Percentiles rank a stretch among this genome's conserved stretches.
Conservation (phyloP, 345 rosid genomes). For the Gossypium turneri region DNA sequence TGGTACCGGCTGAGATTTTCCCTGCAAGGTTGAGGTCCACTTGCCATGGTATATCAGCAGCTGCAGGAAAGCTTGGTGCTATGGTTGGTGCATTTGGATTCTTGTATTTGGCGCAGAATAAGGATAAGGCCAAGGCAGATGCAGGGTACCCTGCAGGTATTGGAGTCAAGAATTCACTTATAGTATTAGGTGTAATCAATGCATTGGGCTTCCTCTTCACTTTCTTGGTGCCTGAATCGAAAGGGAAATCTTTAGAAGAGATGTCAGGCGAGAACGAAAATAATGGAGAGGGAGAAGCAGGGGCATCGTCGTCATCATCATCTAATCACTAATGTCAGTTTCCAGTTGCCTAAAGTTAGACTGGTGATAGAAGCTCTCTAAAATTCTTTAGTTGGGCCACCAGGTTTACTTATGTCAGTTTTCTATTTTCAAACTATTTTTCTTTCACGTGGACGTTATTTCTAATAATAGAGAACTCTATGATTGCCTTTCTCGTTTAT, state of each 20-base stretch:
- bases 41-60: conserved; percentile 89
- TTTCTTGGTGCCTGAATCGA: conserved; percentile 85
- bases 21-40: conserved; percentile 86
- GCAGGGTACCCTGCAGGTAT: conserved; percentile 88
- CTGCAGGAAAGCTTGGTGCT: conserved; percentile 80
- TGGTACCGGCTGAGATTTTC: conserved; percentile 86
- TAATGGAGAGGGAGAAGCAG: conserved; percentile 14
- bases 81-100: conserved; percentile 88
- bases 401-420: not conserved
- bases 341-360: conserved; percentile 25
- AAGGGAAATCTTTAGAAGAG: conserved; percentile 78
- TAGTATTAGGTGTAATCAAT: conserved; percentile 58
- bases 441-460: not conserved
- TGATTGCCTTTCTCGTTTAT: not conserved
- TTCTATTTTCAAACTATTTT: not conserved
- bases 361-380: too few relatives aligned
- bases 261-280: conserved; percentile 69
- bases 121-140: conserved; percentile 67
- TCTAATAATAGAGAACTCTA: not conserved
- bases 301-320: conserved; percentile 11
- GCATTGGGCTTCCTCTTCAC: conserved; percentile 62
- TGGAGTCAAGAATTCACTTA: conserved; percentile 69
- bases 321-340: conserved; percentile 24
- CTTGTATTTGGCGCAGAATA: conserved; percentile 67
- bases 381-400: not conserved